Base-by-base conservation (phyloP, 2,329 filamentous ascomycete species). In the Alternaria burnsii region DNA sequence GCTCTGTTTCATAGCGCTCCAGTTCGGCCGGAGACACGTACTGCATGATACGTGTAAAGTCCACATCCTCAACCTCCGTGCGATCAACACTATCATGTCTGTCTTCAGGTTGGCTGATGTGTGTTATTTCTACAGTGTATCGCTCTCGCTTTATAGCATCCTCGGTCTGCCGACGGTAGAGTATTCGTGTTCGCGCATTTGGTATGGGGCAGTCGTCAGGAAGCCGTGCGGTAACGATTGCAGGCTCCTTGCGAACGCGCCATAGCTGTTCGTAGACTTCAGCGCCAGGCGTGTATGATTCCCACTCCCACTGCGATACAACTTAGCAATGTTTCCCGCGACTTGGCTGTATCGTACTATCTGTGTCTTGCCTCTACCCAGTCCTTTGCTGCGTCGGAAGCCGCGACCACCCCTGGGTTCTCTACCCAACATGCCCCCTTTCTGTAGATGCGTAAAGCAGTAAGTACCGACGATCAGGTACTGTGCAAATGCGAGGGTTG, bases 1-100 rank as follows among this genome's bases (percentile, higher is more conserved):
- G 70, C 44, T 68, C 69, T 38, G 76, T 75, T 51, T 78, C 75
- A 40, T 67, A 78, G 9, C 73, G 63, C 41, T 77, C 74, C 7
- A 77, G 62, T 62, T 78, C 74, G 11, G 65, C 55, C 6, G 64
- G 66, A 1, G 70, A 73, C 4, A 77, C 73, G 44, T 71, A 76
- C 7, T 71, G 53, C 36, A 76, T 48, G 30, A 78, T 77, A 20
- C 68, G 61, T 43, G 67, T 70, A 38, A 73, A 40, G 44, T 76
- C 71, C 14, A 77, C 72, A 9, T 72, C 59, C 20, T 65, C 54
- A 2, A 62, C 55, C 18, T 71, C 70, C 41, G 53, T 63, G 11
- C 41, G 22, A 8, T 40, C 46, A 18, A 65, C 40, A 4, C 47
- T 52, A 4, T 44, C 53, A 12, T 36, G 30, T 38, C 30, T 32